These are phyloP conservation scores for Trichaptum fuscoviolaceum DNA, from an alignment of 768 basidiomycete genomes.

Conservation along the genomic window DNA sequence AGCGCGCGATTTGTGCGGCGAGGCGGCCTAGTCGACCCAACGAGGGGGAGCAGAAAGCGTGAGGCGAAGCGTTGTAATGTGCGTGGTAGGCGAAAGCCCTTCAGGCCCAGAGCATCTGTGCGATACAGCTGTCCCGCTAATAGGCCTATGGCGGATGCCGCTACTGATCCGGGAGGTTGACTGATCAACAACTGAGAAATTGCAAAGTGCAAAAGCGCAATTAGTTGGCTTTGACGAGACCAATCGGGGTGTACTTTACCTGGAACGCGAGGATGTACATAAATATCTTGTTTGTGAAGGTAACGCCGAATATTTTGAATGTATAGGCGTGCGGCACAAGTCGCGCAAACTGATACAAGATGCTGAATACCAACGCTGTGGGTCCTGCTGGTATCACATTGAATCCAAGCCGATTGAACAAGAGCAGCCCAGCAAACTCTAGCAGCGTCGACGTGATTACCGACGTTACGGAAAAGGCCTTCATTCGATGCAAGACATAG, in stretches of 20 bases:
- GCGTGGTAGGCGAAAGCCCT: slow-evolving; percentile 71
- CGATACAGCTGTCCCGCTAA: slow-evolving; percentile 75
- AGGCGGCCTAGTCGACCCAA: slow-evolving; percentile 60
- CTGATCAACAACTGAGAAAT: slow-evolving; percentile 59
- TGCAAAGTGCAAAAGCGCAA: background rate
- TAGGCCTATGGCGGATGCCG: slow-evolving; percentile 59
- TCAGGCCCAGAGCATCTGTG: slow-evolving; percentile 74
- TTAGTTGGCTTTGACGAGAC: slow-evolving; percentile 11
- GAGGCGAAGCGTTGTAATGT: slow-evolving; percentile 48
- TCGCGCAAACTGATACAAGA: slow-evolving; percentile 78
- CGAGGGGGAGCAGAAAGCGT: slow-evolving; percentile 57
- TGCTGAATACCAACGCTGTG: slow-evolving; percentile 67
- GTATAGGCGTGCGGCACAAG: slow-evolving; percentile 73
- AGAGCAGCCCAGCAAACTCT: slow-evolving; percentile 59
- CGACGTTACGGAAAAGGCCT: slow-evolving; percentile 79
- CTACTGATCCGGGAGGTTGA: slow-evolving; percentile 59
- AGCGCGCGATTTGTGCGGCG: slow-evolving; percentile 69
- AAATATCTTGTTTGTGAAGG: slow-evolving; percentile 73
- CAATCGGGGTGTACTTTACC: slow-evolving; percentile 34
- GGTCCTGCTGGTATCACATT: slow-evolving; percentile 77
- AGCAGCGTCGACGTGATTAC: slow-evolving; percentile 59
- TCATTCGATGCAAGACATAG: slow-evolving; percentile 6
- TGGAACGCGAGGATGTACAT: slow-evolving; percentile 67
- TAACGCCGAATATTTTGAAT: slow-evolving; percentile 69
- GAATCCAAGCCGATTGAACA: slow-evolving; percentile 61